phyloP scores from a whole-genome alignment of 2,329 filamentous ascomycete species.

The Blastomyces parvus region DNA sequence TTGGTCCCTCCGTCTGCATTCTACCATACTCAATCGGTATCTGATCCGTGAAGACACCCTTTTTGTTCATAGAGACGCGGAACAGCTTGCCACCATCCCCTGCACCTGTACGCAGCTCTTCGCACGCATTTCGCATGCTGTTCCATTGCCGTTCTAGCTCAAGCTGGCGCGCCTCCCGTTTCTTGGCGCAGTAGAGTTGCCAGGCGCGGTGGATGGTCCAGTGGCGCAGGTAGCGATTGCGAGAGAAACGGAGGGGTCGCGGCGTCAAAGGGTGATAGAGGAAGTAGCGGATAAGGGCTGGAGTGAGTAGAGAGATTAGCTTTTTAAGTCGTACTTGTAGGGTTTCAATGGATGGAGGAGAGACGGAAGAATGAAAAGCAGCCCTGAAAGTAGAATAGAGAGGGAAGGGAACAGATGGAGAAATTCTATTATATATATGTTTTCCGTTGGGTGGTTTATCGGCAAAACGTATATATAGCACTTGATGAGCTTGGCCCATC shows the following conservation, averaged over 20 bases:
- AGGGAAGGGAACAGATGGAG: neutral
- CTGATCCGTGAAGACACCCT: slow-evolving; percentile 62
- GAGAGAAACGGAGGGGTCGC: slow-evolving; percentile 76
- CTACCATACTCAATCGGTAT: slow-evolving; percentile 82
- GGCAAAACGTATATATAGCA: neutral
- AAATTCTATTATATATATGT: neutral
- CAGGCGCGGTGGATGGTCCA: slow-evolving; percentile 99
- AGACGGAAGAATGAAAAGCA: neutral
- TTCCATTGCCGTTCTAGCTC: slow-evolving; percentile 73
- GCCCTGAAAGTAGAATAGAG: neutral
- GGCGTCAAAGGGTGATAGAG: slow-evolving; percentile 59
- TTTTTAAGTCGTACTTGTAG: slow-evolving; percentile 20
- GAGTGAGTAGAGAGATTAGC: slow-evolving; percentile 15
- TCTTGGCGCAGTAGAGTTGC: slow-evolving; percentile 66
- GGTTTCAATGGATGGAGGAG: neutral
- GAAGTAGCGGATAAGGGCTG: slow-evolving; percentile 59
- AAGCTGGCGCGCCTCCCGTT: slow-evolving; percentile 52
- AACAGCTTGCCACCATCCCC: slow-evolving; percentile 56
- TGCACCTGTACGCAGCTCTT: slow-evolving; percentile 57
- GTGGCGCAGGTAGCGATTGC: slow-evolving; percentile 79
- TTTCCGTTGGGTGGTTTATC: neutral
- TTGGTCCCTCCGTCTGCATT: slow-evolving; percentile 68
- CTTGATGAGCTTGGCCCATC: neutral
- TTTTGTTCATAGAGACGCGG: slow-evolving; percentile 82
- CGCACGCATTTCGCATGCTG: slow-evolving; percentile 74